A percentile compares a stretch with the other conserved stretches of the same genome.
Conservation (phyloP, 768 basidiomycete species). For the Boletus pseudopeckii region DNA sequence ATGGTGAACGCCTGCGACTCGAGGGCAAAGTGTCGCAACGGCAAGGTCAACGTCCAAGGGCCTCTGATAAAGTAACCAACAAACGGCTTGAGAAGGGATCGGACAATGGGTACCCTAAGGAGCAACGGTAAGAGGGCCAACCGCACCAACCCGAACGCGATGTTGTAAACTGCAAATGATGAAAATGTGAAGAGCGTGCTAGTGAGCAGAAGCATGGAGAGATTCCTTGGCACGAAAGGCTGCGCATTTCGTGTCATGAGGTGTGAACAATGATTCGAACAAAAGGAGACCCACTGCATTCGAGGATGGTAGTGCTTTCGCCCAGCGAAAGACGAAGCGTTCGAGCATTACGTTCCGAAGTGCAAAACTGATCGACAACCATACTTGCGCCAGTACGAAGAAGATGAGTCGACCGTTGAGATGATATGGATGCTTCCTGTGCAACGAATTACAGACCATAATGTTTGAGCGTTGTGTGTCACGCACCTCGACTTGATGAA, state of each 20-base stretch:
- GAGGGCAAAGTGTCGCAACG: constrained; percentile 43
- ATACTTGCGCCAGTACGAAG: constrained; percentile 50
- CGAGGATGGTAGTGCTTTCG: constrained; percentile 11
- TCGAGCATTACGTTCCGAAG: constrained; percentile 63
- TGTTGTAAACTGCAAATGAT: constrained; percentile 38
- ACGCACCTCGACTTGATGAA: constrained; percentile 68
- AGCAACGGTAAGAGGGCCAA: constrained; percentile 48
- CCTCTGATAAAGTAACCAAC: constrained; percentile 60
- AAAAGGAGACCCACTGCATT: constrained; percentile 18
- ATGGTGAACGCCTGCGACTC: constrained; percentile 49
- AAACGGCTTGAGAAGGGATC: constrained; percentile 53
- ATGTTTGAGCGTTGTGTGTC: not conserved
- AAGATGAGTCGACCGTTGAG: constrained; percentile 68
- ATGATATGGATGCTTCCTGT: constrained; percentile 71
- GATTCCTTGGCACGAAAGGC: constrained; percentile 22
- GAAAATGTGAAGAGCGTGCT: constrained; percentile 40
- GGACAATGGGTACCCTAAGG: constrained; percentile 52
- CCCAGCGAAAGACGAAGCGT: constrained; percentile 51
- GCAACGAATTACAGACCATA: not conserved
- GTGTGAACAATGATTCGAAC: not conserved
- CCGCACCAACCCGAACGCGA: constrained; percentile 46
- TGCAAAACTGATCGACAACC: constrained; percentile 44
- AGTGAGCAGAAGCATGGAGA: constrained; percentile 32
- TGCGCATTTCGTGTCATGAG: not conserved
- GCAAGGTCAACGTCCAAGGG: constrained; percentile 51